These are phyloP conservation scores for Candida tibetensis DNA, from an alignment of 805 yeast species.

Conservation along the genomic window DNA sequence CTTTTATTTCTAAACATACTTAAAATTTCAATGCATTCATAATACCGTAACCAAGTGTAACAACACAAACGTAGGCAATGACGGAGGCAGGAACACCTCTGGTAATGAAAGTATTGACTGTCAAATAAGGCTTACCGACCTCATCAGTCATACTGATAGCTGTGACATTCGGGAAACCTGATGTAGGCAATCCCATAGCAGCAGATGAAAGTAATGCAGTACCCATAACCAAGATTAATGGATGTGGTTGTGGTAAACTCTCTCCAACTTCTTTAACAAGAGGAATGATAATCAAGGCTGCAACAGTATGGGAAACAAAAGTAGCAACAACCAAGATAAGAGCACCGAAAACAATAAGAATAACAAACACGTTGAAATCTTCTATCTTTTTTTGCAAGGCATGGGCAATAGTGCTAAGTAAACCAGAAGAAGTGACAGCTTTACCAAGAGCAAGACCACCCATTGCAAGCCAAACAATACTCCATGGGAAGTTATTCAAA, in stretches of 20 bases:
- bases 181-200: conserved; percentile 97
- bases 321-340: conserved; percentile 85
- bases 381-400: conserved; percentile 42
- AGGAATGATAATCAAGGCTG: conserved; percentile 90
- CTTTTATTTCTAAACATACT: too few relatives aligned
- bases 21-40: conserved; percentile 40
- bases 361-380: conserved; percentile 42
- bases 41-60: conserved; percentile 74
- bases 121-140: conserved; percentile 83
- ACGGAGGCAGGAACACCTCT: conserved; percentile 89
- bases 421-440: conserved; percentile 49
- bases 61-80: conserved; percentile 66
- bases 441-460: conserved; percentile 55
- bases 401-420: conserved; percentile 44
- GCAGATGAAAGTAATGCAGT: conserved; percentile 75
- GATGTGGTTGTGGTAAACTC: conserved; percentile 73
- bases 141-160: conserved; percentile 95
- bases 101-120: conserved; percentile 81
- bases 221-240: conserved; percentile 70
- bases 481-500: conserved; percentile 53
- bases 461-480: conserved; percentile 53
- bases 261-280: conserved; percentile 88
- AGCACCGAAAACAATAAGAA: conserved; percentile 58
- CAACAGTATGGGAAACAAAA: conserved; percentile 95
- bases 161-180: conserved; percentile 97